These are phyloP conservation scores for Eremothecium gossypii DNA, from an alignment of 1,139 yeast genomes.

Conservation along the genomic window DNA sequence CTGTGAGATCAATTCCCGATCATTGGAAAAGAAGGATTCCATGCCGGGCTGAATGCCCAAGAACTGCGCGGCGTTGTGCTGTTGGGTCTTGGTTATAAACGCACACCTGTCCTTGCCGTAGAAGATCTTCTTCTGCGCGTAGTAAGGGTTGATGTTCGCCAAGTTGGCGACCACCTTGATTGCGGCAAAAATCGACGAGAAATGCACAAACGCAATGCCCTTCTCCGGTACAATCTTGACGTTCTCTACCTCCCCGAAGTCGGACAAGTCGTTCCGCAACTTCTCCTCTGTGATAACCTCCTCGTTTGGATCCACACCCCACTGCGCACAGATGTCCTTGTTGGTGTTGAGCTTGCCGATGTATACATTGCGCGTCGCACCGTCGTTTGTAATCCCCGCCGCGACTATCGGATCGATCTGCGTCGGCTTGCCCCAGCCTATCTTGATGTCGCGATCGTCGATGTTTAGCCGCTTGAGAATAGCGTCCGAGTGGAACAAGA, in stretches of 20 bases:
- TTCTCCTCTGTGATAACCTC: conserved; percentile 48
- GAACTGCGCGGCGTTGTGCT: conserved; percentile 94
- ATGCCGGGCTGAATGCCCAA: conserved; percentile 84
- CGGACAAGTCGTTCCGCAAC: conserved; percentile 53
- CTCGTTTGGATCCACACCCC: conserved; percentile 12
- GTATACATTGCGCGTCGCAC: conserved; percentile 87
- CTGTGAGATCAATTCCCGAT: conserved; percentile 32
- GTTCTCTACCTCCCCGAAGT: conserved; percentile 76
- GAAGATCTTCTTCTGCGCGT: conserved; percentile 57
- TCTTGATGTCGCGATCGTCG: conserved; percentile 44
- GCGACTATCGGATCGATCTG: conserved; percentile 61
- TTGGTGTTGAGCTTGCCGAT: conserved; percentile 50
- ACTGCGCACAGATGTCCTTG: conserved; percentile 10
- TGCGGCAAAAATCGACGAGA: conserved; percentile 75
- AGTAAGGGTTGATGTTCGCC: conserved; percentile 47
- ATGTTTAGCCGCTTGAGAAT: conserved; percentile 41
- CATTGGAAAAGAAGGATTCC: conserved; percentile 77
- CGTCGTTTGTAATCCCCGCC: conserved; percentile 69
- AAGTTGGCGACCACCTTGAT: conserved; percentile 69
- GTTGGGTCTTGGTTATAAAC: conserved; percentile 83
- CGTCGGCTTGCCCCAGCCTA: conserved; percentile 75
- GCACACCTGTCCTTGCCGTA: conserved; percentile 87
- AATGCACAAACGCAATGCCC: conserved; percentile 79
- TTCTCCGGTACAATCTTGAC: conserved; percentile 67
- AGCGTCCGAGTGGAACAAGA: conserved; percentile 52